Percentiles rank a stretch among this genome's conserved stretches.
Conservation (phyloP, 2,329 filamentous ascomycete species). For the Dothistroma pini region DNA sequence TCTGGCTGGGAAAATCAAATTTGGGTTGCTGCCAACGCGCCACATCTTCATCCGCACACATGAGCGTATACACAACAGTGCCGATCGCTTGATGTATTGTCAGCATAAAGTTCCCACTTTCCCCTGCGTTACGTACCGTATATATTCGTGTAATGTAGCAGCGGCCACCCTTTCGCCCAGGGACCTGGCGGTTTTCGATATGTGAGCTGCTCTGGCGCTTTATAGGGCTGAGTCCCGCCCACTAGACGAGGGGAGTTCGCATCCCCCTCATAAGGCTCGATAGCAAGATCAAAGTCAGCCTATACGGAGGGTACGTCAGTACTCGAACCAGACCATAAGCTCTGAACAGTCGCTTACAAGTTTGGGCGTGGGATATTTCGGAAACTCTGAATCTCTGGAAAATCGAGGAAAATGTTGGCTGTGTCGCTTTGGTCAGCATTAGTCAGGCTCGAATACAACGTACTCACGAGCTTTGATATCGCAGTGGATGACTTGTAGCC, state of each 20-base stretch:
- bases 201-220: slow-evolving; percentile 12
- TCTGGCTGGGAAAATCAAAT: not conserved
- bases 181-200: not conserved
- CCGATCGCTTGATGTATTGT: not conserved
- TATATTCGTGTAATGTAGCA: slow-evolving; percentile 1
- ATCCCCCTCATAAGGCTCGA: slow-evolving; percentile 6
- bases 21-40: not conserved
- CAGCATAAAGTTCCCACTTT: not conserved
- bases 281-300: slow-evolving; percentile 12
- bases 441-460: not conserved
- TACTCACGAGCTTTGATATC: slow-evolving; percentile 17
- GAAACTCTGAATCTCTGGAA: not conserved
- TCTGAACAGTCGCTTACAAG: not conserved
- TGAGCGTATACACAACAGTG: not conserved
- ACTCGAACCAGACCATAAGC: not conserved
- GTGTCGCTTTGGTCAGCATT: not conserved
- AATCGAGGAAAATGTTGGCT: slow-evolving; percentile 16
- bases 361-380: slow-evolving; percentile 3
- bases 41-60: not conserved
- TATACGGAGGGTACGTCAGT: not conserved
- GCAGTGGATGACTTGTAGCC: slow-evolving; percentile 16
- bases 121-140: not conserved
- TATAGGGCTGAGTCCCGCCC: slow-evolving; percentile 4
- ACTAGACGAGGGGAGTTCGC: slow-evolving; percentile 1
- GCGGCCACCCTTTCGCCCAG: not conserved